phyloP scores from a whole-genome alignment of 148 eudicot genomes.

The Arctostaphylos glauca region DNA sequence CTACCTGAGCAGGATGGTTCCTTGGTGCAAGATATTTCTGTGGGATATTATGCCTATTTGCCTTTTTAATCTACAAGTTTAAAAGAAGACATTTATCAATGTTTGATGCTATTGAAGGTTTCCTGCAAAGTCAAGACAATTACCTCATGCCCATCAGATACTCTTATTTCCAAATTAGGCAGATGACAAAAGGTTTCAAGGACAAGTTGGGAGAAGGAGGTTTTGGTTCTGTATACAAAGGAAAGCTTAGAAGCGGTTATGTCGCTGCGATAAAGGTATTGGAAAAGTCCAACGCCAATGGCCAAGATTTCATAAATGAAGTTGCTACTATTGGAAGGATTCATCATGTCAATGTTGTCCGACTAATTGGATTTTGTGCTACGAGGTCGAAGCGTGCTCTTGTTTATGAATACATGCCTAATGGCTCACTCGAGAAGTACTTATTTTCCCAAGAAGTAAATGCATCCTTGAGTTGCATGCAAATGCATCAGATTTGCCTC shows the following conservation, averaged over 20 bases:
- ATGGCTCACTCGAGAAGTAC: slow-evolving; percentile 30
- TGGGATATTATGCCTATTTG: background rate
- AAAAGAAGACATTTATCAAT: background rate
- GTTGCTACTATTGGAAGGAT: background rate
- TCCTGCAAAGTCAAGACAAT: slow-evolving; percentile 25
- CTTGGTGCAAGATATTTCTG: background rate
- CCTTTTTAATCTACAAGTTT: slow-evolving; percentile 5
- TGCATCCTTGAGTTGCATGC: slow-evolving; percentile 15
- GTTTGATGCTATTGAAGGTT: slow-evolving; percentile 19
- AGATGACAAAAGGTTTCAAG: background rate
- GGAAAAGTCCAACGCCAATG: slow-evolving; percentile 13
- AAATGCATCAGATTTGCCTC: slow-evolving; percentile 20
- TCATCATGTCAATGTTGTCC: slow-evolving; percentile 29
- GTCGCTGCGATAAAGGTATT: slow-evolving; percentile 23
- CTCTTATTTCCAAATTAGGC: background rate
- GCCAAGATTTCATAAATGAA: slow-evolving; percentile 31
- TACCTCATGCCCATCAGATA: background rate
- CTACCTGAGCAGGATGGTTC: background rate
- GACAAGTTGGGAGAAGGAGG: background rate
- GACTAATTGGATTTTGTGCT: slow-evolving; percentile 28
- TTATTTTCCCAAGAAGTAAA: slow-evolving; percentile 14
- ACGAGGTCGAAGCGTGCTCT: slow-evolving; percentile 14
- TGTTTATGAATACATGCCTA: slow-evolving; percentile 26
- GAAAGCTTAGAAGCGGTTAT: background rate
- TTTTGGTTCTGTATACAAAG: background rate